A percentile compares a stretch with the other conserved stretches of the same genome.
Conservation (phyloP, 495 filamentous ascomycete genomes). For the Choiromyces venosus region DNA sequence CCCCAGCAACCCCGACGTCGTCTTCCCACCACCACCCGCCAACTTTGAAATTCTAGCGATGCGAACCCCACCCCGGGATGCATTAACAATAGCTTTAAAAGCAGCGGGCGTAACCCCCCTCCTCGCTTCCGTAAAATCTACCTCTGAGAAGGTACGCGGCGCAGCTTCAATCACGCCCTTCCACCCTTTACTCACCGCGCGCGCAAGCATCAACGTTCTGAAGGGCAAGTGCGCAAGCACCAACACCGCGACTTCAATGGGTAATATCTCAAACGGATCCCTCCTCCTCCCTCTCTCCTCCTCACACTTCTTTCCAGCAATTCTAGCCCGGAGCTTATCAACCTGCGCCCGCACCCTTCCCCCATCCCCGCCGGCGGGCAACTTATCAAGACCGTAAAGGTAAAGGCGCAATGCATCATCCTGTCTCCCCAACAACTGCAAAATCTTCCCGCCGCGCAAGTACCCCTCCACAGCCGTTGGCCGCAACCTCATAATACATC, state of each 20-base stretch:
- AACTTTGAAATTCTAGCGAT: no score
- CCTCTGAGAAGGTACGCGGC: not conserved
- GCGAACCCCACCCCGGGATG: not conserved
- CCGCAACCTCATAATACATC: slow-evolving; percentile 53
- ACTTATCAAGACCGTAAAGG: slow-evolving; percentile 52
- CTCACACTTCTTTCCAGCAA: slow-evolving; percentile 15
- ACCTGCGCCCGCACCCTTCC: slow-evolving; percentile 23
- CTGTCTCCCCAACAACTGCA: slow-evolving; percentile 53
- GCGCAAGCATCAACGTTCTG: slow-evolving; percentile 21
- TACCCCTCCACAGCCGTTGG: slow-evolving; percentile 57
- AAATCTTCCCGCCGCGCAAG: slow-evolving; percentile 58
- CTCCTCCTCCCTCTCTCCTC: not conserved
- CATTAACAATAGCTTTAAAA: not conserved
- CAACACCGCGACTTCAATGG: slow-evolving; percentile 34
- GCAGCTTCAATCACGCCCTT: not conserved
- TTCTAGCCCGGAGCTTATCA: slow-evolving; percentile 22
- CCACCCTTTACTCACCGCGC: no score
- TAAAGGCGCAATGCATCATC: slow-evolving; percentile 57
- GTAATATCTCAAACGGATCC: slow-evolving; percentile 32
- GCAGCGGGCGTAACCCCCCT: not conserved
- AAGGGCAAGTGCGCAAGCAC: slow-evolving; percentile 28
- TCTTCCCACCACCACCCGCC: no score
- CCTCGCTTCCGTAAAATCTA: slow-evolving; percentile 7
- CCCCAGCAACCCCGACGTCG: no score
- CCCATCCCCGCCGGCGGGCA: slow-evolving; percentile 44